Conservation (phyloP, 257 asterid species). For the Dorcoceras hygrometricum region DNA sequence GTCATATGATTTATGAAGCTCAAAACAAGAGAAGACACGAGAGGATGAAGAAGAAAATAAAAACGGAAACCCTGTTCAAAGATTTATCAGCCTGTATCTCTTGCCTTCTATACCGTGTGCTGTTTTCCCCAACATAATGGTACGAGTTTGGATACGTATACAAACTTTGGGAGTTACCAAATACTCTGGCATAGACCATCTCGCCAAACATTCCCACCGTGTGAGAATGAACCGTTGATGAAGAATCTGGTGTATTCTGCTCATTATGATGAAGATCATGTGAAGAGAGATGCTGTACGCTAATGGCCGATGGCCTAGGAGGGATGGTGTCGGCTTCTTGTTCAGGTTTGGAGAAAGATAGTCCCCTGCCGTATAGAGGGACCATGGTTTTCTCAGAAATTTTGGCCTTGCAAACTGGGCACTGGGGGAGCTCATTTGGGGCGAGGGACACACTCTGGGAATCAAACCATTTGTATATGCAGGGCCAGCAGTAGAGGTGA, state of each 20-base stretch:
- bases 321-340: constrained; percentile 45
- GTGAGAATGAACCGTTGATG: constrained; percentile 23
- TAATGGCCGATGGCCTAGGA: constrained; percentile 64
- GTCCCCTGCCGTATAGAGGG: constrained; percentile 75
- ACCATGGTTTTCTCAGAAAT: constrained; percentile 59
- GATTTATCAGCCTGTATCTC: constrained; percentile 60
- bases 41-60: constrained; percentile 57
- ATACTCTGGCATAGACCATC: constrained; percentile 70
- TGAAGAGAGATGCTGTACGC: constrained; percentile 28
- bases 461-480: constrained; percentile 78
- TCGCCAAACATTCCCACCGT: constrained; percentile 64
- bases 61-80: constrained; percentile 62
- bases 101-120: constrained; percentile 65
- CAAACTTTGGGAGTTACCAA: constrained; percentile 61
- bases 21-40: constrained; percentile 65
- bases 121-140: constrained; percentile 36
- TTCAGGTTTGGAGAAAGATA: constrained; percentile 39
- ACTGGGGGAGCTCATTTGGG: constrained; percentile 40
- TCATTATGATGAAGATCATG: constrained; percentile 19
- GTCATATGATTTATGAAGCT: background rate
- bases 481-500: constrained; percentile 92
- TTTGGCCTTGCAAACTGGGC: constrained; percentile 89
- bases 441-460: constrained; percentile 40
- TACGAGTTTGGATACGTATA: constrained; percentile 62
- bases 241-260: constrained; percentile 11